Evolutionary conservation across 257 asterid species (phyloP).

Genomic region (Solanum clarkiae): DNA sequence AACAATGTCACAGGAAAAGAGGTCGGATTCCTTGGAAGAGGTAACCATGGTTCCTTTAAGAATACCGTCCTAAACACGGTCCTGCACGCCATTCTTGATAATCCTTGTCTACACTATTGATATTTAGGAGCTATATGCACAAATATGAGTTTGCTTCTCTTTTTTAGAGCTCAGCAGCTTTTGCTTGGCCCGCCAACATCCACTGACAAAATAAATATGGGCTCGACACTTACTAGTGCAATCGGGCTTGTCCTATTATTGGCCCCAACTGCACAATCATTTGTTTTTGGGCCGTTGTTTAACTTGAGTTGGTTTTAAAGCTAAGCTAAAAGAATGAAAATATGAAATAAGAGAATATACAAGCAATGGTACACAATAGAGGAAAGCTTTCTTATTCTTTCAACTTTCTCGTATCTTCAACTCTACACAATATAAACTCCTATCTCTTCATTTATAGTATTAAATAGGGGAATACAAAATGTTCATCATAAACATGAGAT

Average conservation of each 20-base stretch:
- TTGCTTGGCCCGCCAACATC: background rate
- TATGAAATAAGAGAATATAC: background rate
- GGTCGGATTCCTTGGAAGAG: slow-evolving; percentile 15
- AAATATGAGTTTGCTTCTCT: background rate
- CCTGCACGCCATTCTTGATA: slow-evolving; percentile 49
- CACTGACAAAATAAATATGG: background rate
- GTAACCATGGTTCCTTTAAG: slow-evolving; percentile 49
- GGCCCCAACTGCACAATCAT: background rate
- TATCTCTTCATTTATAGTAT: background rate
- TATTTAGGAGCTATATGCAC: background rate
- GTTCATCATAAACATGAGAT: background rate
- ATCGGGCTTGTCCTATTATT: background rate
- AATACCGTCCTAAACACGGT: slow-evolving; percentile 33
- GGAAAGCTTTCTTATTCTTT: background rate
- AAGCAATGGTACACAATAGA: background rate
- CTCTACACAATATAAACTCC: background rate
- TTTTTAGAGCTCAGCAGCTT: background rate
- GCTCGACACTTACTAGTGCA: too few relatives aligned
- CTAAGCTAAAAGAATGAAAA: background rate
- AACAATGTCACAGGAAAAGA: slow-evolving; percentile 16
- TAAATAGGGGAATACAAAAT: background rate
- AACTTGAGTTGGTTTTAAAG: background rate
- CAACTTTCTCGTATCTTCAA: background rate
- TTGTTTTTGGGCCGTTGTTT: background rate
- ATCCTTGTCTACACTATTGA: background rate